Evolutionary conservation across 495 filamentous ascomycete species (phyloP).

Genomic region (Penicillium herquei): DNA sequence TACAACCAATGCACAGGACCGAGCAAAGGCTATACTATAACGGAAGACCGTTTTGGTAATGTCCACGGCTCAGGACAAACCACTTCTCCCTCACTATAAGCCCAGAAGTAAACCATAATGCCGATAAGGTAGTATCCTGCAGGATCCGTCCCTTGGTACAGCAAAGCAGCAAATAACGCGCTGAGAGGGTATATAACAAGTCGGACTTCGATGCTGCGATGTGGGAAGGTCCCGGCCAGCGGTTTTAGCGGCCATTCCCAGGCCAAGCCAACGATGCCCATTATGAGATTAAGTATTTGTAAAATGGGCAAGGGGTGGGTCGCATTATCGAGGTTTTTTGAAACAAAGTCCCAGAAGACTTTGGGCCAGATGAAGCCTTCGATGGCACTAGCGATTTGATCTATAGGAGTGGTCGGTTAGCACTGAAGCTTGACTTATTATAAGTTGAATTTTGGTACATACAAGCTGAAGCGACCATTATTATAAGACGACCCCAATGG

Average conservation of each 20-base stretch:
- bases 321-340: slow-evolving; percentile 81
- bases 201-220: slow-evolving; percentile 83
- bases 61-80: slow-evolving; percentile 61
- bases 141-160: slow-evolving; percentile 92
- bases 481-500: slow-evolving; percentile 93
- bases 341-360: slow-evolving; percentile 96
- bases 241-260: slow-evolving; percentile 88
- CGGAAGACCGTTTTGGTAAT: slow-evolving; percentile 37
- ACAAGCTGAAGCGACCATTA: slow-evolving; percentile 83
- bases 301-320: slow-evolving; percentile 87
- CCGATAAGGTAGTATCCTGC: slow-evolving; percentile 92
- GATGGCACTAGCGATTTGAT: slow-evolving; percentile 82
- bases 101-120: slow-evolving; percentile 91
- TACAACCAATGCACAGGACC: slow-evolving; percentile 12
- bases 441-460: slow-evolving; percentile 34
- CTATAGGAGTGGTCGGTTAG: slow-evolving; percentile 35
- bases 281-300: slow-evolving; percentile 91
- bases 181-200: slow-evolving; percentile 81
- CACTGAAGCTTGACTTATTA: neutral
- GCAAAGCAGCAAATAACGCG: slow-evolving; percentile 67
- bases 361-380: slow-evolving; percentile 98
- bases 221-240: slow-evolving; percentile 63
- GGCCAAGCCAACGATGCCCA: slow-evolving; percentile 74
- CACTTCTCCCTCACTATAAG: slow-evolving; percentile 95
- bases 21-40: slow-evolving; percentile 30